Percentiles rank a stretch among this genome's conserved stretches.
Evolutionary conservation across 2,329 filamentous ascomycete species (phyloP).

Genomic region (Stachybotrys echinatus): DNA sequence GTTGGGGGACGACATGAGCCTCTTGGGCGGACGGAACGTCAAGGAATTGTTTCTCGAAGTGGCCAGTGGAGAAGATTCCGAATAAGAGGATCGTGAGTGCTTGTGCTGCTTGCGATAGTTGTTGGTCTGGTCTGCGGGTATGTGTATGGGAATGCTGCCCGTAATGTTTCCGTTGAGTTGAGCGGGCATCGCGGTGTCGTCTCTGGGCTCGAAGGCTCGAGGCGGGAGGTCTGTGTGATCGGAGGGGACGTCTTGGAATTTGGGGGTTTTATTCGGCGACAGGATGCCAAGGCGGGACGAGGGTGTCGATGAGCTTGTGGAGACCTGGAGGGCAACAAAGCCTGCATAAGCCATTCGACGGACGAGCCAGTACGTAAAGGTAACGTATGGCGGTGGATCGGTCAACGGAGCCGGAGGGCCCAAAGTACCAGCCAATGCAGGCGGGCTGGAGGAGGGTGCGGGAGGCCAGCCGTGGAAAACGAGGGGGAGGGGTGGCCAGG

Average conservation of each 20-base stretch:
- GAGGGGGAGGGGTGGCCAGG: neutral
- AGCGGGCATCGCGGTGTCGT: slow-evolving; percentile 26
- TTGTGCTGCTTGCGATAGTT: slow-evolving; percentile 45
- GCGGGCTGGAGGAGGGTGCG: slow-evolving; percentile 1
- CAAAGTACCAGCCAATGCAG: slow-evolving; percentile 22
- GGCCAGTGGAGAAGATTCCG: slow-evolving; percentile 51
- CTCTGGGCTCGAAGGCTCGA: neutral
- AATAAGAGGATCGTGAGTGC: slow-evolving; percentile 57
- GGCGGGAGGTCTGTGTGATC: neutral
- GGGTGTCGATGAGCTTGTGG: neutral
- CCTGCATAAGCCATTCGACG: slow-evolving; percentile 1
- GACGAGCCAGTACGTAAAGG: slow-evolving; percentile 28
- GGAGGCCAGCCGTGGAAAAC: neutral
- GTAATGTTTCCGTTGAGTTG: slow-evolving; percentile 32
- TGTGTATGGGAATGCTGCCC: slow-evolving; percentile 31
- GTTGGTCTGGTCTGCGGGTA: slow-evolving; percentile 28
- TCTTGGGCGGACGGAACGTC: slow-evolving; percentile 55
- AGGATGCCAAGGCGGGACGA: neutral
- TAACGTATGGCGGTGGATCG: slow-evolving; percentile 25
- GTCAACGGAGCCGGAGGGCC: slow-evolving; percentile 13
- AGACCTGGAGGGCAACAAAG: neutral
- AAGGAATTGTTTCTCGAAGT: slow-evolving; percentile 53
- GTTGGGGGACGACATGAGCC: slow-evolving; percentile 52
- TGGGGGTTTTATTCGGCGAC: neutral
- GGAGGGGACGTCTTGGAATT: neutral